Conservation (phyloP, 1,284 basidiomycete species). For the Athelia sp. region DNA sequence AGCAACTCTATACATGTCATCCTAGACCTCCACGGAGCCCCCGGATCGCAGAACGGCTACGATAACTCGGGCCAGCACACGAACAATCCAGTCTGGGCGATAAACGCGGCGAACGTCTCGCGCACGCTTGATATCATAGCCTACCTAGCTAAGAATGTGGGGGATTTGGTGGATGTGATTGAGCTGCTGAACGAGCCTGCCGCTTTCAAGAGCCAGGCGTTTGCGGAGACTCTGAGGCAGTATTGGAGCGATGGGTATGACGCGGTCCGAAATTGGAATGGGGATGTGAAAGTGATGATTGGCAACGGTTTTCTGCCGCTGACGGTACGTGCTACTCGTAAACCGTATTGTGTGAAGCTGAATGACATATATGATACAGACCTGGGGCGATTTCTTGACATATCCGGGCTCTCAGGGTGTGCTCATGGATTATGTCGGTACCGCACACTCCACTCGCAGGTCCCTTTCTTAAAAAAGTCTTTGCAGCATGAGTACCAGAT, state of each 20-base stretch:
- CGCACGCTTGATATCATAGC: slow-evolving; percentile 63
- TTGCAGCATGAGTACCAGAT: slow-evolving; percentile 81
- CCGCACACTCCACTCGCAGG: no score
- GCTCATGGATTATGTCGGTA: slow-evolving; percentile 58
- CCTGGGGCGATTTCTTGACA: slow-evolving; percentile 60
- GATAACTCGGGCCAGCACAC: slow-evolving; percentile 84
- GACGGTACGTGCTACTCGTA: slow-evolving; percentile 25
- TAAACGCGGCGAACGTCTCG: slow-evolving; percentile 47
- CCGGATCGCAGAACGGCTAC: slow-evolving; percentile 71
- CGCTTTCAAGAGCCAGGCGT: slow-evolving; percentile 40
- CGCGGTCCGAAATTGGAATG: slow-evolving; percentile 43
- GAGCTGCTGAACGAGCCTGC: slow-evolving; percentile 67
- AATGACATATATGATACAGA: slow-evolving; percentile 24
- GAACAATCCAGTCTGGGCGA: slow-evolving; percentile 58
- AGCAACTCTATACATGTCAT: slow-evolving; percentile 55
- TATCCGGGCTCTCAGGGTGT: slow-evolving; percentile 45
- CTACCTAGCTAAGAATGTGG: slow-evolving; percentile 51
- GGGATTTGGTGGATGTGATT: slow-evolving; percentile 50
- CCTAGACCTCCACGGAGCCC: slow-evolving; percentile 69
- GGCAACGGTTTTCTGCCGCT: slow-evolving; percentile 72
- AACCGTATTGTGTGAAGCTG: neutral
- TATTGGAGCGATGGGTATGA: slow-evolving; percentile 57
- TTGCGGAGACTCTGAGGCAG: slow-evolving; percentile 36
- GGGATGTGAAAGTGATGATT: slow-evolving; percentile 57
- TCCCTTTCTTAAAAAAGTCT: no score